Evolutionary conservation across 2,329 filamentous ascomycete genomes (phyloP).

Genomic region (Elsinoe ampelina): DNA sequence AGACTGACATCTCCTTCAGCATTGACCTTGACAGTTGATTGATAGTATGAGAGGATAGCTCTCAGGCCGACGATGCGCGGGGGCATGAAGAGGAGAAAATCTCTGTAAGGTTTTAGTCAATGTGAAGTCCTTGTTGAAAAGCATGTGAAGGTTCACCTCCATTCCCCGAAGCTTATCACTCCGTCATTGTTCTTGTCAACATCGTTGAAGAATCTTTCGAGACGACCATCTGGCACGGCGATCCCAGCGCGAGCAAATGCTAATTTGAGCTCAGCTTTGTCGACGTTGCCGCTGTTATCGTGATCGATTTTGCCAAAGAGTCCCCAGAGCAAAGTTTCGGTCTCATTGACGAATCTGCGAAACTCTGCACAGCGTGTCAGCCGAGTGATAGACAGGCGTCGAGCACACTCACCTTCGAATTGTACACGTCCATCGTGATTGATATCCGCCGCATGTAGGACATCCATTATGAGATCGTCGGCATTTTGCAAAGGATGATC

Average conservation of each 20-base stretch:
- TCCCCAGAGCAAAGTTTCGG: conserved; percentile 70
- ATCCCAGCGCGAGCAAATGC: conserved; percentile 75
- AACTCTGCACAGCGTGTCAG: conserved; percentile 56
- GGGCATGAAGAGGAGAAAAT: conserved; percentile 86
- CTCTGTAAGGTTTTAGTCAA: conserved; percentile 42
- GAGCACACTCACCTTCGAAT: conserved; percentile 59
- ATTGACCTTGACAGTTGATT: conserved; percentile 78
- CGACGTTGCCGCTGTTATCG: conserved; percentile 75
- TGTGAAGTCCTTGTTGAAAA: background rate
- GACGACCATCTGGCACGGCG: conserved; percentile 62
- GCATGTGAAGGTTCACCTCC: conserved; percentile 59
- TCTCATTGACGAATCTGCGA: conserved; percentile 73
- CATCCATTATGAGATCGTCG: conserved; percentile 69
- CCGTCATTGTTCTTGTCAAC: conserved; percentile 87
- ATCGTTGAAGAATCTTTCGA: conserved; percentile 79
- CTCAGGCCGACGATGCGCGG: conserved; percentile 62
- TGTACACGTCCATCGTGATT: conserved; percentile 85
- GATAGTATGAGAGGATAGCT: conserved; percentile 83
- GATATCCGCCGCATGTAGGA: conserved; percentile 74
- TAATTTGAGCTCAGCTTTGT: conserved; percentile 69
- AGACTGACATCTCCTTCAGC: conserved; percentile 90
- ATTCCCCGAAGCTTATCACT: conserved; percentile 82
- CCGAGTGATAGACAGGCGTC: background rate
- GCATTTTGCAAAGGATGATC: conserved; percentile 95
- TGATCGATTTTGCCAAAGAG: conserved; percentile 83